Conservation (phyloP, 768 basidiomycete species). For the Xerocomus spinulosus region DNA sequence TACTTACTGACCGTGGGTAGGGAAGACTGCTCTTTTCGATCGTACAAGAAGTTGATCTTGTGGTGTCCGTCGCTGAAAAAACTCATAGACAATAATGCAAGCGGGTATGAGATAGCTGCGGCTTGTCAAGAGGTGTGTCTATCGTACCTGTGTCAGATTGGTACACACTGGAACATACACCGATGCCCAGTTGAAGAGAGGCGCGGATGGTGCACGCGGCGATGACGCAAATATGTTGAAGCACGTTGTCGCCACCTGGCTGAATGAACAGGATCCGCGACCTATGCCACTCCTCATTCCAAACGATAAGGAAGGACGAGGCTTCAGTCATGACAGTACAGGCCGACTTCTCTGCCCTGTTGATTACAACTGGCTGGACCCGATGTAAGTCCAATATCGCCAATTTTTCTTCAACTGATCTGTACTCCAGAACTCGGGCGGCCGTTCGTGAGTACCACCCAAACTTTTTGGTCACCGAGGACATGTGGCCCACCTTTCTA, state of each 20-base stretch:
- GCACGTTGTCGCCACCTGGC: background rate
- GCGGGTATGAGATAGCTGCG: too few relatives aligned
- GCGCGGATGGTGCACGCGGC: conserved; percentile 8
- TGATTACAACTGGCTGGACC: conserved; percentile 15
- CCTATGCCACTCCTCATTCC: background rate
- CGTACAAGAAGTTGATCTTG: conserved; percentile 3
- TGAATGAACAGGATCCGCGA: conserved; percentile 1
- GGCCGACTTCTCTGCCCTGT: conserved; percentile 9
- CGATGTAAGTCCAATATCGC: background rate
- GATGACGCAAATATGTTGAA: conserved; percentile 13
- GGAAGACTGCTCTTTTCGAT: background rate
- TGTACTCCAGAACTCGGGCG: background rate
- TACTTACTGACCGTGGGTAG: too few relatives aligned
- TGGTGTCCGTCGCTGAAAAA: conserved; percentile 7
- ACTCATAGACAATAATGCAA: too few relatives aligned
- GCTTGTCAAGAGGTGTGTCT: conserved; percentile 9
- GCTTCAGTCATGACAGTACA: conserved; percentile 7
- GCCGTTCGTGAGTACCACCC: conserved; percentile 2
- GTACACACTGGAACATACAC: too few relatives aligned
- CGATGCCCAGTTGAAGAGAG: conserved; percentile 18
- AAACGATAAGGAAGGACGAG: background rate
- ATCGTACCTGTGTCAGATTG: too few relatives aligned
- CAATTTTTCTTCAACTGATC: background rate
- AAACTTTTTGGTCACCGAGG: background rate
- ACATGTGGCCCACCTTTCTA: conserved; percentile 8